Base-by-base conservation (phyloP, 257 asterid genomes). In the Nicotiana knightiana region DNA sequence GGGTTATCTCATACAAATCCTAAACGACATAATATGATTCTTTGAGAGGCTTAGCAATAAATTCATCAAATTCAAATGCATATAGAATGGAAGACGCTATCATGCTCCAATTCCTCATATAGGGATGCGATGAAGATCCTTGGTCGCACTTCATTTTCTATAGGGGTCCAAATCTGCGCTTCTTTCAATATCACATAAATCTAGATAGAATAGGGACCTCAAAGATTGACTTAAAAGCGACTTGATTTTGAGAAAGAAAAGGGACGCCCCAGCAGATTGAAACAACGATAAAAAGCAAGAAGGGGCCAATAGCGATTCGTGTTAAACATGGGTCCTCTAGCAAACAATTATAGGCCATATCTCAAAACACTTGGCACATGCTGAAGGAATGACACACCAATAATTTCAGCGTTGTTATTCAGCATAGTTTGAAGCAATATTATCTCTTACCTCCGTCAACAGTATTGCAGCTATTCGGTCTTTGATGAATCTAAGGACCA, bases 401-500 rank as follows among this genome's bases (percentile, higher is more conserved):
- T 67, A 81, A 33, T 54, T 48, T 48, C 70, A 73, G 70, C 18
- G 46, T 63, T 54, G n/a, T 54, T 30, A 39, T 75, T 57, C 80
- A 75, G 80, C 63, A 75, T 13, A 8, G 63, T 26, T 81, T 66
- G 33, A 81, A 81, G 83, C 70, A 84, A 75, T 63, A 39, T 67
- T 13, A 30, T 53, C 43, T 82, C 82, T 84, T 91, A 96, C 99
- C 98, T 94, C 99, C 81, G 79, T 80, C 90, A 96, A 85, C 82
- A 96, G 92, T 86, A 96, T 80, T 54, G 97, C 95, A 21, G 97
- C 99, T 82, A 83, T 85, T 88, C 99, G 89, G 81, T 94, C 99
- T 88, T 96, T 96, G 86, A 94, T 89, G 88, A 93, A 94, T 68
- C 93, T 91, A 79, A 96, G 98, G 86, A 94, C 94, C 88, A 96